Conservation (phyloP, 164 flowering plant genomes). For the Cinnamomum micranthum region DNA sequence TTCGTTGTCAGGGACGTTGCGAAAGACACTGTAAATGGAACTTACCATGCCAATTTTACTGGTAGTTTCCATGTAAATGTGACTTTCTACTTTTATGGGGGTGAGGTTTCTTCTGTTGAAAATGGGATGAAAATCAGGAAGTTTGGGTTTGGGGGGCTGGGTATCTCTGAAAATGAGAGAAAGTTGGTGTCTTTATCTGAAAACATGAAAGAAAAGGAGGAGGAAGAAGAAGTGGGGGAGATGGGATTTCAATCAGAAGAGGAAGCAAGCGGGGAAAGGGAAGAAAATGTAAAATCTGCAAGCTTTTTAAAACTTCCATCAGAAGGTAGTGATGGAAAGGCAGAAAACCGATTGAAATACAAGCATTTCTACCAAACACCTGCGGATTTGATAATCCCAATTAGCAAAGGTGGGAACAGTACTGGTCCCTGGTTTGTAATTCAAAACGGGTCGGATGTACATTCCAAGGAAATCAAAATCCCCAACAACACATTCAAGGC, state of each 20-base stretch:
- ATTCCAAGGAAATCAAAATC: constrained; percentile 33
- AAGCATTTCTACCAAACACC: constrained; percentile 20
- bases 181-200: no score
- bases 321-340: background rate
- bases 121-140: no score
- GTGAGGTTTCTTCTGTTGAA: background rate
- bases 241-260: no score
- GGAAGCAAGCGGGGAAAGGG: background rate
- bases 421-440: constrained; percentile 65
- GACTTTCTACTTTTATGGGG: constrained; percentile 37
- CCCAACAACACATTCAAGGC: constrained; percentile 46
- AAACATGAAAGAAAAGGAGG: no score
- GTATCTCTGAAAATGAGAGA: no score
- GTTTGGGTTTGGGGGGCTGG: background rate
- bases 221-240: no score
- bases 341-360: no score
- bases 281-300: background rate
- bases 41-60: constrained; percentile 18
- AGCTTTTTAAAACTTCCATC: background rate
- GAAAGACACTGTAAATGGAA: constrained; percentile 55
- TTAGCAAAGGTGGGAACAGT: constrained; percentile 23
- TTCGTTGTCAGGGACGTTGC: constrained; percentile 78
- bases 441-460: constrained; percentile 31
- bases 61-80: constrained; percentile 12
- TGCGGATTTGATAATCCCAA: constrained; percentile 74